A percentile compares a stretch with the other conserved stretches of the same genome.
These are phyloP conservation scores for Calocybe cyanea DNA, from an alignment of 768 basidiomycete genomes.

Conservation along the genomic window DNA sequence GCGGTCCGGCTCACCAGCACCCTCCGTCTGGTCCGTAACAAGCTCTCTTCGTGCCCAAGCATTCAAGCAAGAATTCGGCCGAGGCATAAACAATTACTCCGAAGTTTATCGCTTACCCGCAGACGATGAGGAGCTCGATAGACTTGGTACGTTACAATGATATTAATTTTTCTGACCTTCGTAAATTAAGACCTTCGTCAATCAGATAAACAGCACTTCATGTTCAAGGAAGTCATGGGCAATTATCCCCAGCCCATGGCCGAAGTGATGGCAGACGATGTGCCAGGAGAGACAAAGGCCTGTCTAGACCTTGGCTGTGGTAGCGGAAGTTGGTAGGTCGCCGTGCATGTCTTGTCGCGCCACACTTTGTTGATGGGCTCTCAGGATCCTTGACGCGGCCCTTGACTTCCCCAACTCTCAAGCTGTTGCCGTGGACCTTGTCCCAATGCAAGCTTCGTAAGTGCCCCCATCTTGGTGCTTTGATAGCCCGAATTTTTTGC, in stretches of 20 bases:
- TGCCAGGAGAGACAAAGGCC: constrained; percentile 54
- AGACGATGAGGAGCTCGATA: constrained; percentile 70
- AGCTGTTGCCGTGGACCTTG: constrained; percentile 73
- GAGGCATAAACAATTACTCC: constrained; percentile 72
- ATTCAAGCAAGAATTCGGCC: constrained; percentile 64
- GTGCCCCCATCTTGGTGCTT: constrained; percentile 21
- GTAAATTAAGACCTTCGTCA: constrained; percentile 9
- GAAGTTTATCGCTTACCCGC: constrained; percentile 77
- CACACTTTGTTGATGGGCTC: constrained; percentile 3
- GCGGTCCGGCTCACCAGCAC: constrained; percentile 62
- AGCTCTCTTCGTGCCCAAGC: constrained; percentile 57
- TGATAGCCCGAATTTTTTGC: constrained; percentile 13
- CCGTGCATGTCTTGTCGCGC: constrained; percentile 2
- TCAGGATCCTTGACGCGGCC: constrained; percentile 74
- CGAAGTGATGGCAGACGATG: constrained; percentile 57
- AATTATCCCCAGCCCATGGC: constrained; percentile 59
- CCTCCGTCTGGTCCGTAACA: constrained; percentile 67
- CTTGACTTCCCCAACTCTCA: constrained; percentile 66
- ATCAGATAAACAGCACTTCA: constrained; percentile 62
- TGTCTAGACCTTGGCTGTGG: constrained; percentile 78
- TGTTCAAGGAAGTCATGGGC: constrained; percentile 64
- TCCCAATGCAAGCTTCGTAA: constrained; percentile 73
- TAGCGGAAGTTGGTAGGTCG: constrained; percentile 66
- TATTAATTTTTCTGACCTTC: background rate
- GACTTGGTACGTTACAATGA: constrained; percentile 48